phyloP scores from a whole-genome alignment of 2,329 filamentous ascomycete genomes.

The Podosphaera leucotricha region DNA sequence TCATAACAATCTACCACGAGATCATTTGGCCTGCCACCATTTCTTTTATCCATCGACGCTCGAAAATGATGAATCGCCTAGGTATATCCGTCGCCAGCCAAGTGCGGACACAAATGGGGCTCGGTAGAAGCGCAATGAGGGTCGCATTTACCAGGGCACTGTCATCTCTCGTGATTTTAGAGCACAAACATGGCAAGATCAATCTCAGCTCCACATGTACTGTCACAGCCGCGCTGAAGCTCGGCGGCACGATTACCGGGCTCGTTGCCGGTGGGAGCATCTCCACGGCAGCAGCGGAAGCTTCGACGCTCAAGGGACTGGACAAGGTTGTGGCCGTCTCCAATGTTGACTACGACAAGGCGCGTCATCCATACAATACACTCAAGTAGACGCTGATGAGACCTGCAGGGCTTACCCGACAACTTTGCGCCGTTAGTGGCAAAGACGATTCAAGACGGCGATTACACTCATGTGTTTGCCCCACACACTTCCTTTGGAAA shows the following conservation, averaged over 20 bases:
- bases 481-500: slow-evolving; percentile 94
- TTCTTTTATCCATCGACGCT: too few relatives aligned
- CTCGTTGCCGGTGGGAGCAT: slow-evolving; percentile 68
- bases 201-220: slow-evolving; percentile 63
- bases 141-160: background rate
- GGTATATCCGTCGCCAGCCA: background rate
- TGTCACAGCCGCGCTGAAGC: slow-evolving; percentile 62
- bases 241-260: slow-evolving; percentile 66
- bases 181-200: slow-evolving; percentile 78
- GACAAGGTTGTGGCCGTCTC: slow-evolving; percentile 82
- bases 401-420: slow-evolving; percentile 55
- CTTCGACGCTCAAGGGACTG: slow-evolving; percentile 69
- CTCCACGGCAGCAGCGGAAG: slow-evolving; percentile 55
- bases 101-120: background rate
- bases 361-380: slow-evolving; percentile 17
- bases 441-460: slow-evolving; percentile 91
- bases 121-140: background rate
- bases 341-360: slow-evolving; percentile 80
- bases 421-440: slow-evolving; percentile 82
- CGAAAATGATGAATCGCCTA: background rate
- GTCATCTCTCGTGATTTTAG: slow-evolving; percentile 66
- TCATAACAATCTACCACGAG: too few relatives aligned
- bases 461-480: slow-evolving; percentile 76
- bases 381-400: background rate
- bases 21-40: too few relatives aligned